phyloP scores from a whole-genome alignment of 2,329 filamentous ascomycete genomes.

The Cadophora luteo-olivacea region DNA sequence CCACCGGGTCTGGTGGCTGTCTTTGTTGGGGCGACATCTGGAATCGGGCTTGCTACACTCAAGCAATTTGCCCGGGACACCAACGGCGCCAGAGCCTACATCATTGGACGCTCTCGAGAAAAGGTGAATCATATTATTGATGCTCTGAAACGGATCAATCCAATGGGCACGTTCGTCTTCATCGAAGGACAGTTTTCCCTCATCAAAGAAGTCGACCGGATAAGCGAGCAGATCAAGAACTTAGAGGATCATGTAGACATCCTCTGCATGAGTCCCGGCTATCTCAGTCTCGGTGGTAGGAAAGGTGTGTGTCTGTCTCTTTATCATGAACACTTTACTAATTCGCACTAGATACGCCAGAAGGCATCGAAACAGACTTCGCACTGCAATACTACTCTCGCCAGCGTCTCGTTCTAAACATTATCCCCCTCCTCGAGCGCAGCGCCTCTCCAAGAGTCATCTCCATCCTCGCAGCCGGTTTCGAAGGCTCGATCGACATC shows the following conservation, averaged over 20 bases:
- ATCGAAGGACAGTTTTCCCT: conserved; percentile 52
- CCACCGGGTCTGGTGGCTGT: conserved; percentile 52
- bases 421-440: conserved; percentile 61
- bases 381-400: conserved; percentile 61
- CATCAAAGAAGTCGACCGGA: conserved; percentile 53
- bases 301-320: conserved; percentile 14
- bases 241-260: conserved; percentile 59
- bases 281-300: conserved; percentile 41
- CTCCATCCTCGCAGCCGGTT: conserved; percentile 55
- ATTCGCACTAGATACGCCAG: conserved; percentile 54
- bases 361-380: conserved; percentile 58
- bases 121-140: conserved; percentile 47
- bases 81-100: conserved; percentile 49
- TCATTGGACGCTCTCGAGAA: conserved; percentile 54
- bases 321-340: neutral
- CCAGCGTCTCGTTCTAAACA: conserved; percentile 58
- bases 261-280: conserved; percentile 58
- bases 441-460: conserved; percentile 55
- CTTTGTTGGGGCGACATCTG: conserved; percentile 57
- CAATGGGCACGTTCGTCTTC: conserved; percentile 51
- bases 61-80: conserved; percentile 50
- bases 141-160: conserved; percentile 51
- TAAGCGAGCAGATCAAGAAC: conserved; percentile 54
- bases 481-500: conserved; percentile 55
- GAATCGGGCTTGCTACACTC: conserved; percentile 55